Evolutionary conservation across 345 rosid species (phyloP).

Genomic region (Brassica incana): DNA sequence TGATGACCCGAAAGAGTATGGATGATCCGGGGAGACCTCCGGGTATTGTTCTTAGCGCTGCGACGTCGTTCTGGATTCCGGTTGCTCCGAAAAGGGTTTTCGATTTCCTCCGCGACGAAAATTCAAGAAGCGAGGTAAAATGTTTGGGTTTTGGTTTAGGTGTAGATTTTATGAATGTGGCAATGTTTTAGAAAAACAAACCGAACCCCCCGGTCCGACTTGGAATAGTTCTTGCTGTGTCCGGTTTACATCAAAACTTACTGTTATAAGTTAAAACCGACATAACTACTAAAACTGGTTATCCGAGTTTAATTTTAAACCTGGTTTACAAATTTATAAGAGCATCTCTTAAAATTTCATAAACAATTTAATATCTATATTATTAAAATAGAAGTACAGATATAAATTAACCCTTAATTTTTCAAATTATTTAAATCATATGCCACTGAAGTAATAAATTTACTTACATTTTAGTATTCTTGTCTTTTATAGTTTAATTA

Average conservation of each 20-base stretch:
- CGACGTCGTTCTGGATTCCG: constrained; percentile 94
- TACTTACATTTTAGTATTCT: no score
- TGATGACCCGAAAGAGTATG: constrained; percentile 94
- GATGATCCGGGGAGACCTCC: constrained; percentile 99
- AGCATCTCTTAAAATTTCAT: background rate
- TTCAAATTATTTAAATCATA: no score
- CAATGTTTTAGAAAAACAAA: background rate
- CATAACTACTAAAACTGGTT: background rate
- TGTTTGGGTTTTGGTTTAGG: background rate
- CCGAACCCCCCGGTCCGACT: background rate
- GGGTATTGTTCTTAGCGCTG: constrained; percentile 93
- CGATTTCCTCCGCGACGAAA: constrained; percentile 83
- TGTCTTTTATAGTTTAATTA: no score
- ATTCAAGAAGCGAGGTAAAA: constrained; percentile 78
- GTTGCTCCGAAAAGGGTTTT: constrained; percentile 76
- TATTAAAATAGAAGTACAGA: no score
- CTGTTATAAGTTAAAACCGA: background rate
- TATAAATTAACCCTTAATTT: no score
- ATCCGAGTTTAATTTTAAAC: background rate
- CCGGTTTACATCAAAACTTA: background rate
- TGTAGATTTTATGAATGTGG: background rate
- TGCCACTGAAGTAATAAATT: no score
- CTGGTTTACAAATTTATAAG: background rate
- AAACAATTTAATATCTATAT: no score
- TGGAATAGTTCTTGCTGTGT: background rate